Evolutionary conservation across 352 stramenopile genomes (phyloP).

Genomic region (Elongisporangium anandrum): DNA sequence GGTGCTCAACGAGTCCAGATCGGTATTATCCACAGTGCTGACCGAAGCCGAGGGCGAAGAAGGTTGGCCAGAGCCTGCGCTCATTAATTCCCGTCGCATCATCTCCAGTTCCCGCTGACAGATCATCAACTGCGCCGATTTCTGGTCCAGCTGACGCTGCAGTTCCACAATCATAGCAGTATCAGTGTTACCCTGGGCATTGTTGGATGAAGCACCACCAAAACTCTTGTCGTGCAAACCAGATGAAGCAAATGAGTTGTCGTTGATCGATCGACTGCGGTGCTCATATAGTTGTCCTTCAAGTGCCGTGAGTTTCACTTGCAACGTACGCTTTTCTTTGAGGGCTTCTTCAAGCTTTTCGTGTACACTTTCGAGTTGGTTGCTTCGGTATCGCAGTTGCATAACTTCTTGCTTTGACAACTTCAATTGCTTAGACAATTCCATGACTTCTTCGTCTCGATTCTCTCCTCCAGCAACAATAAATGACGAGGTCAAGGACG

Average conservation of each 20-base stretch:
- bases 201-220: background rate
- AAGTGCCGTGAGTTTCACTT: slow-evolving; percentile 76
- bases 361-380: slow-evolving; percentile 66
- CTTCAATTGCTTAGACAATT: slow-evolving; percentile 75
- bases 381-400: slow-evolving; percentile 79
- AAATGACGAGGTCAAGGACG: slow-evolving; percentile 16
- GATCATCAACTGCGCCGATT: slow-evolving; percentile 41
- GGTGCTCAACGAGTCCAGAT: slow-evolving; percentile 21
- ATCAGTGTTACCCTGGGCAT: background rate
- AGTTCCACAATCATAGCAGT: slow-evolving; percentile 38
- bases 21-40: slow-evolving; percentile 15
- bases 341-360: slow-evolving; percentile 65
- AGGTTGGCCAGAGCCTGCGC: slow-evolving; percentile 1
- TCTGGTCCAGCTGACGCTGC: slow-evolving; percentile 53
- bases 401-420: slow-evolving; percentile 76
- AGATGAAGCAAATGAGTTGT: slow-evolving; percentile 30
- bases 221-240: slow-evolving; percentile 28
- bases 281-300: slow-evolving; percentile 79
- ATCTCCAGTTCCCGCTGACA: slow-evolving; percentile 46
- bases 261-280: slow-evolving; percentile 56
- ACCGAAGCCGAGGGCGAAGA: background rate
- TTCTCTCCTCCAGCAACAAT: slow-evolving; percentile 15
- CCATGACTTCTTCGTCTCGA: slow-evolving; percentile 35
- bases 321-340: slow-evolving; percentile 73
- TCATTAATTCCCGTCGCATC: slow-evolving; percentile 19